Conservation (phyloP, 192 early-diverging fungal genomes). For the Hyaloraphidium curvatum region DNA sequence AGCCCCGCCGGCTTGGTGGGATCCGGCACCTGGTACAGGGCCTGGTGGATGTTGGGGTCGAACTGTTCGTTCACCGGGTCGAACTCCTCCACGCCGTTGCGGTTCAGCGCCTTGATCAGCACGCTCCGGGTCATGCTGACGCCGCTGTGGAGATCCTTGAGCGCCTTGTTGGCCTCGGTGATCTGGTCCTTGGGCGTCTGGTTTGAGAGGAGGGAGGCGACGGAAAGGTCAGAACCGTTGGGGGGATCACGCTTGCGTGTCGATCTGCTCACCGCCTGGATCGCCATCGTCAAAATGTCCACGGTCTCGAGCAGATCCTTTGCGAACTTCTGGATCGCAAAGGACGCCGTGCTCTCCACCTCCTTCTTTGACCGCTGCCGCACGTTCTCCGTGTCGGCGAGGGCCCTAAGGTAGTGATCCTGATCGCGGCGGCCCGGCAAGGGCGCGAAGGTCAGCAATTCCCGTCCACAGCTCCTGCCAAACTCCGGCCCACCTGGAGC, state of each 20-base stretch:
- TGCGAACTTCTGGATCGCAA: slow-evolving; percentile 95
- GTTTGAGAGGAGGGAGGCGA: too few relatives aligned
- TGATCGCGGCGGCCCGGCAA: slow-evolving; percentile 8
- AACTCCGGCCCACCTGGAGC: slow-evolving; percentile 36
- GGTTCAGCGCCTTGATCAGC: slow-evolving; percentile 66
- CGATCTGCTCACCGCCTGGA: slow-evolving; percentile 61
- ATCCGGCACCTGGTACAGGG: slow-evolving; percentile 81
- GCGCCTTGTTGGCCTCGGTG: slow-evolving; percentile 25
- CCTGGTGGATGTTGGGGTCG: slow-evolving; percentile 86
- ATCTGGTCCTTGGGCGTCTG: too few relatives aligned
- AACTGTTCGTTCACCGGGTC: slow-evolving; percentile 75
- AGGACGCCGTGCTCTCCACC: slow-evolving; percentile 54
- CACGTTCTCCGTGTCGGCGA: slow-evolving; percentile 95
- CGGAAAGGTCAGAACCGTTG: too few relatives aligned
- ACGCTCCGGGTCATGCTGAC: slow-evolving; percentile 75
- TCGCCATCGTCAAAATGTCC: slow-evolving; percentile 76
- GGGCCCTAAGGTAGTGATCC: slow-evolving; percentile 75
- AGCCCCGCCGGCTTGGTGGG: slow-evolving; percentile 74
- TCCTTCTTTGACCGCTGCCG: slow-evolving; percentile 75
- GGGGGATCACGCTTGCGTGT: too few relatives aligned
- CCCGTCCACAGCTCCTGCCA: background rate
- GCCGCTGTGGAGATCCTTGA: slow-evolving; percentile 68
- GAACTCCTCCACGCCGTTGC: slow-evolving; percentile 66
- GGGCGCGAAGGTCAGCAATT: background rate
- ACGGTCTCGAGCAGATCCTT: slow-evolving; percentile 84